These are phyloP conservation scores for Linaria vulgaris DNA, from an alignment of 257 asterid genomes.

Conservation along the genomic window DNA sequence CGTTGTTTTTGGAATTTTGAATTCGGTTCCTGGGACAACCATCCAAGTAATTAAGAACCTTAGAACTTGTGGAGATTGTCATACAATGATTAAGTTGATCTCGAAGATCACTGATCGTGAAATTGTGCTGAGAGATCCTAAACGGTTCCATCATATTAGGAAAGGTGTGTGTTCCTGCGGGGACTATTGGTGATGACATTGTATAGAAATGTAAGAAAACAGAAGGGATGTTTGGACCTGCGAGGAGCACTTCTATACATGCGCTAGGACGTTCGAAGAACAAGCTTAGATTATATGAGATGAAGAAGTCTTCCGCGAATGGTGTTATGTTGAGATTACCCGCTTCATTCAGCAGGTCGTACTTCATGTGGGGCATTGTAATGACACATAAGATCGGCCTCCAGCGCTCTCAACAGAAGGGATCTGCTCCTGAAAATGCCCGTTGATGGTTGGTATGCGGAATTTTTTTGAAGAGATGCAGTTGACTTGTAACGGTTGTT, in stretches of 20 bases:
- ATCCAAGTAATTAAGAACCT: constrained; percentile 81
- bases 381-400: too few species aligned
- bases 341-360: too few species aligned
- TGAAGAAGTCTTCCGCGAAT: too few species aligned
- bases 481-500: too few species aligned
- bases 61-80: constrained; percentile 82
- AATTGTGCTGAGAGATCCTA: constrained; percentile 85
- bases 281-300: not conserved
- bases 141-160: constrained; percentile 84
- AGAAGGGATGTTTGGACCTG: not conserved
- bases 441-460: too few species aligned
- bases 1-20: constrained; percentile 83
- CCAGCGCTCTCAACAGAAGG: too few species aligned
- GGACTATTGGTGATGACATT: constrained; percentile 72
- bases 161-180: constrained; percentile 84
- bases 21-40: constrained; percentile 60
- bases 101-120: constrained; percentile 62
- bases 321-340: too few species aligned
- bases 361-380: too few species aligned
- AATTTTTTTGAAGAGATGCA: too few species aligned
- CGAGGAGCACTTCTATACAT: not conserved
- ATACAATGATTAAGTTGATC: constrained; percentile 62
- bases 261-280: not conserved
- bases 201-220: not conserved
- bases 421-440: too few species aligned